phyloP scores from a whole-genome alignment of 2,329 filamentous ascomycete genomes.

The Aspergillus tamarii region DNA sequence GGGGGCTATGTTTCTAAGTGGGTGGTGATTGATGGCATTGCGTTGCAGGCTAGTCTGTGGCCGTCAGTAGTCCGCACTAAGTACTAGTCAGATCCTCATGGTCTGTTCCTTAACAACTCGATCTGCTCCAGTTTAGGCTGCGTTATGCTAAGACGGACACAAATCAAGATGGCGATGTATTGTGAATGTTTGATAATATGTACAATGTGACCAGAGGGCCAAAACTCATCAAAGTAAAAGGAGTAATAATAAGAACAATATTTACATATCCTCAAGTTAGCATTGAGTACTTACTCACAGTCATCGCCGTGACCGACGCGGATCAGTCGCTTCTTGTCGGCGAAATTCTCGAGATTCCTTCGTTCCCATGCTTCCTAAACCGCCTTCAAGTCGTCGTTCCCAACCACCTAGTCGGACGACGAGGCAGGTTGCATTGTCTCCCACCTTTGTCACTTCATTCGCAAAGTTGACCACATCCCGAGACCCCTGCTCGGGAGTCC shows the following conservation, averaged over 20 bases:
- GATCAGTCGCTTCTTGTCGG: constrained; percentile 78
- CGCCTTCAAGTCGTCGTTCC: constrained; percentile 73
- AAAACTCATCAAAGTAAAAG: background rate
- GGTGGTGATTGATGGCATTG: background rate
- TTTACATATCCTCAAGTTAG: background rate
- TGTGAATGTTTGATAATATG: background rate
- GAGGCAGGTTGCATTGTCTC: constrained; percentile 66
- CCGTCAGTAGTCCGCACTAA: no score
- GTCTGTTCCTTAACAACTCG: background rate
- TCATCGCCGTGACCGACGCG: constrained; percentile 66
- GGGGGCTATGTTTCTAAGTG: background rate
- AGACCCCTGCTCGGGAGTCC: constrained; percentile 84
- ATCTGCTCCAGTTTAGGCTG: background rate
- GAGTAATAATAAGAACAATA: background rate
- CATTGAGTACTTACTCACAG: background rate
- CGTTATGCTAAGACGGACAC: background rate
- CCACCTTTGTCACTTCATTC: constrained; percentile 74
- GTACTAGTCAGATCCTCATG: background rate
- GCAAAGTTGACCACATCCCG: constrained; percentile 81
- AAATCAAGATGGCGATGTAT: background rate
- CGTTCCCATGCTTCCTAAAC: constrained; percentile 83
- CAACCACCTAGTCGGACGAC: constrained; percentile 67
- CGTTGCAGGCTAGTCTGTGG: background rate
- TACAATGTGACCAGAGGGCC: background rate
- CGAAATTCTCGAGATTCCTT: constrained; percentile 89